phyloP scores from a whole-genome alignment of 306 rosid species.

The Psophocarpus tetragonolobus region DNA sequence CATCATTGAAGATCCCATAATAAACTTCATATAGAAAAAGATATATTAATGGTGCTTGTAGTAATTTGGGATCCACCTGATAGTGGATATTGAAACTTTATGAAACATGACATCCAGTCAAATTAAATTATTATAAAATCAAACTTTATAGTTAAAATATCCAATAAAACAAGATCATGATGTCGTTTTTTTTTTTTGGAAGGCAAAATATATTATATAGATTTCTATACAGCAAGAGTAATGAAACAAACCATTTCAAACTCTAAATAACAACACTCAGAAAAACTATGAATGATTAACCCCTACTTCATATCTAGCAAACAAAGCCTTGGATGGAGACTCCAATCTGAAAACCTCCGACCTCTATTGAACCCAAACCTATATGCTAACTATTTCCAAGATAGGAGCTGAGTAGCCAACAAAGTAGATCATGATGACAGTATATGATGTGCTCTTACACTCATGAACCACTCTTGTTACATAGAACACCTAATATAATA shows the following conservation, averaged over 20 bases:
- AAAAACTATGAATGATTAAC: too few relatives aligned
- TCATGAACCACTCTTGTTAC: background rate
- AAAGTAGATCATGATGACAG: constrained; percentile 6
- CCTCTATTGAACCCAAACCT: too few relatives aligned
- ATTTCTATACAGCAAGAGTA: too few relatives aligned
- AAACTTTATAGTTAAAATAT: background rate
- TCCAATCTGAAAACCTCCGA: too few relatives aligned
- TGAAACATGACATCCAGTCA: constrained; percentile 1
- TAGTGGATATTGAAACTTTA: background rate
- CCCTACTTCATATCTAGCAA: too few relatives aligned
- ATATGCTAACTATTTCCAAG: too few relatives aligned
- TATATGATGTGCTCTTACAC: constrained; percentile 1
- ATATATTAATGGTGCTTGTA: background rate
- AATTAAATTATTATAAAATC: background rate
- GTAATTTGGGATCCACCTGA: background rate
- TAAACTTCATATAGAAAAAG: background rate
- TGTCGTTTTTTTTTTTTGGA: too few relatives aligned
- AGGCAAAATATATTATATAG: too few relatives aligned
- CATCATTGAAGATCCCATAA: background rate
- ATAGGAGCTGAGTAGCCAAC: too few relatives aligned
- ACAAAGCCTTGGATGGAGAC: too few relatives aligned
- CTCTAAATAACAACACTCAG: too few relatives aligned
- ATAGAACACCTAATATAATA: background rate
- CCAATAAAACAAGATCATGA: background rate
- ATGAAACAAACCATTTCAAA: too few relatives aligned